Percentiles rank a stretch among this genome's conserved stretches.
Evolutionary conservation across 1,284 basidiomycete species (phyloP).

Genomic region (Hemileia vastatrix): DNA sequence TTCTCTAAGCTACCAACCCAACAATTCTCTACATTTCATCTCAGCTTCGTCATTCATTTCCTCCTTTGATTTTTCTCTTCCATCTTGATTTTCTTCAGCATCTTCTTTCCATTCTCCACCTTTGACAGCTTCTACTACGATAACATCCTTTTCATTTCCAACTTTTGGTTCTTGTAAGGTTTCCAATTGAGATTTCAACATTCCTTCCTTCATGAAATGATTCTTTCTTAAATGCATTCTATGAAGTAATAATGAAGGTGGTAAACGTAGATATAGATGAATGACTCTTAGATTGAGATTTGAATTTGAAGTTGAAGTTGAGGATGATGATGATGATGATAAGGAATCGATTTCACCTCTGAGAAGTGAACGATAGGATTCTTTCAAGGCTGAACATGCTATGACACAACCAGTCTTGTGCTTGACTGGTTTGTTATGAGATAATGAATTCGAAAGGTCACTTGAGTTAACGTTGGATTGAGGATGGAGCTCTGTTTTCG

Average conservation of each 20-base stretch:
- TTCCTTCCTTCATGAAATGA: conserved; percentile 13
- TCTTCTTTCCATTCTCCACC: neutral
- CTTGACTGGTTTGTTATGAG: too few relatives aligned
- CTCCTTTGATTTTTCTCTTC: neutral
- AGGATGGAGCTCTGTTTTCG: too few relatives aligned
- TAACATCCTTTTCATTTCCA: neutral
- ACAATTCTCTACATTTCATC: neutral
- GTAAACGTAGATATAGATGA: neutral
- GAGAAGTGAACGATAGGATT: conserved; percentile 32
- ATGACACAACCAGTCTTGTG: conserved; percentile 24
- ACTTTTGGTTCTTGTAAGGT: conserved; percentile 15
- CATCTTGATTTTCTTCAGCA: neutral
- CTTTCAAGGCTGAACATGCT: conserved; percentile 37
- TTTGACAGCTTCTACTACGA: neutral
- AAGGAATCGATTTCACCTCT: conserved; percentile 16
- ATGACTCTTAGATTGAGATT: neutral
- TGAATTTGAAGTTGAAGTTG: neutral
- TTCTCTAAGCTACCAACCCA: too few relatives aligned
- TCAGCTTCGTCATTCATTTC: neutral
- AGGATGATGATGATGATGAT: too few relatives aligned
- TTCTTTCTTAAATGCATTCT: conserved; percentile 10
- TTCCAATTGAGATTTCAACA: conserved; percentile 12
- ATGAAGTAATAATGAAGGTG: neutral
- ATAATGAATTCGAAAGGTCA: neutral
- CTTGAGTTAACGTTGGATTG: too few relatives aligned